A percentile compares a stretch with the other conserved stretches of the same genome.
These are phyloP conservation scores for Cryphonectria naterciae DNA, from an alignment of 2,329 filamentous ascomycete genomes.

Conservation along the genomic window DNA sequence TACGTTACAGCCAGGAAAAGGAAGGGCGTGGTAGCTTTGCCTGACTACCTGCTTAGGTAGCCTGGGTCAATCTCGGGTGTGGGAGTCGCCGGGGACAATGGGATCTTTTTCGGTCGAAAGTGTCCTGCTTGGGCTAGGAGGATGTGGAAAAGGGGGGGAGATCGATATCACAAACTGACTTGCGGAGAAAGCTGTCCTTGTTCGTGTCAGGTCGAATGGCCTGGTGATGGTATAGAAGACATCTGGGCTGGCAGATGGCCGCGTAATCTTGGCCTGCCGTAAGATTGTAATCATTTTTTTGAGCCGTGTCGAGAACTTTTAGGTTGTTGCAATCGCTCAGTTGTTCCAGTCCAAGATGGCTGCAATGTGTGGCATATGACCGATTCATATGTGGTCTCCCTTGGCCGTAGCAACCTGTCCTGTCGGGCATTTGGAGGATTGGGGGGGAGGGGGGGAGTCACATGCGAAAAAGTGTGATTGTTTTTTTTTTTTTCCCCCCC, in stretches of 20 bases:
- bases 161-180: not conserved
- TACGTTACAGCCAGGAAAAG: not conserved
- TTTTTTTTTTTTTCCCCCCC: no score
- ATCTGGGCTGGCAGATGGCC: not conserved
- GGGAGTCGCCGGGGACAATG: not conserved
- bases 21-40: not conserved
- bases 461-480: conserved; percentile 1
- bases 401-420: not conserved
- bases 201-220: not conserved
- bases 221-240: not conserved
- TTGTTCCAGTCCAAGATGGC: not conserved
- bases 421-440: not conserved
- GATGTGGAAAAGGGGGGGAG: not conserved
- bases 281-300: not conserved
- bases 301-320: not conserved
- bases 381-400: not conserved
- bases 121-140: not conserved
- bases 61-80: conserved; percentile 9
- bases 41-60: not conserved
- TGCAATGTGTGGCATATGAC: not conserved
- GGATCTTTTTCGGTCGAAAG: not conserved
- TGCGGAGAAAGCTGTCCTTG: not conserved
- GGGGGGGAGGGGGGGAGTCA: not conserved
- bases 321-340: not conserved
- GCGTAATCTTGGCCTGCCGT: not conserved